Evolutionary conservation across 2,329 filamentous ascomycete species (phyloP).

Genomic region (Orbilia quercus): DNA sequence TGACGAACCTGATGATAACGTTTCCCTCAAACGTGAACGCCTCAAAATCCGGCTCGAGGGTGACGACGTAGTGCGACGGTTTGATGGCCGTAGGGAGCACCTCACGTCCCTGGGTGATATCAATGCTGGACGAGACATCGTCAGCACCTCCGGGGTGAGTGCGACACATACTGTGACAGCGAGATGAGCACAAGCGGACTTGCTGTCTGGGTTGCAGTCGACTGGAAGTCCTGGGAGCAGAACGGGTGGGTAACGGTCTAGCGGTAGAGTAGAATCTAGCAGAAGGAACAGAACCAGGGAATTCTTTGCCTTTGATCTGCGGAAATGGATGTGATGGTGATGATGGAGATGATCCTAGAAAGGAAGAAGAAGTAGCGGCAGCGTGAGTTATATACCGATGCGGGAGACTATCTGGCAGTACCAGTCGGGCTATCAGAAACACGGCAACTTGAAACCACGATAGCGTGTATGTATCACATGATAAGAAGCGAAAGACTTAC

Average conservation of each 20-base stretch:
- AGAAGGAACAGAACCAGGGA: neutral
- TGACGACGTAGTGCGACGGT: constrained; percentile 90
- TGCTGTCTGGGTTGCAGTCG: constrained; percentile 30
- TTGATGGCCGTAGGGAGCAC: constrained; percentile 91
- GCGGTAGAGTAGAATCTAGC: constrained; percentile 3
- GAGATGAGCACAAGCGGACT: constrained; percentile 76
- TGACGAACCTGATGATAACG: constrained; percentile 78
- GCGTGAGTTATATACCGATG: constrained; percentile 38
- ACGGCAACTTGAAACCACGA: neutral
- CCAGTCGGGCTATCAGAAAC: constrained; percentile 16
- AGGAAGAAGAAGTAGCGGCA: constrained; percentile 4
- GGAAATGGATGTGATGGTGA: neutral
- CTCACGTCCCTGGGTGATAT: constrained; percentile 76
- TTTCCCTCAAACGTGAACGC: constrained; percentile 87
- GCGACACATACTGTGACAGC: constrained; percentile 75
- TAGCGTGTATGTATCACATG: neutral
- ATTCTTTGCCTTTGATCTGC: constrained; percentile 4
- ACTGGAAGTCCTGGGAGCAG: constrained; percentile 6
- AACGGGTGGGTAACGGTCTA: neutral
- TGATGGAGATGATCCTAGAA: neutral
- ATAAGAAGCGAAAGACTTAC: neutral
- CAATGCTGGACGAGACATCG: constrained; percentile 67
- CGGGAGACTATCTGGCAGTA: constrained; percentile 11
- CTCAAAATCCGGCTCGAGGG: constrained; percentile 88
- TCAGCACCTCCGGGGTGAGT: constrained; percentile 69